Conservation (phyloP, 169 alveolate genomes). For the Plasmodium vivax region DNA sequence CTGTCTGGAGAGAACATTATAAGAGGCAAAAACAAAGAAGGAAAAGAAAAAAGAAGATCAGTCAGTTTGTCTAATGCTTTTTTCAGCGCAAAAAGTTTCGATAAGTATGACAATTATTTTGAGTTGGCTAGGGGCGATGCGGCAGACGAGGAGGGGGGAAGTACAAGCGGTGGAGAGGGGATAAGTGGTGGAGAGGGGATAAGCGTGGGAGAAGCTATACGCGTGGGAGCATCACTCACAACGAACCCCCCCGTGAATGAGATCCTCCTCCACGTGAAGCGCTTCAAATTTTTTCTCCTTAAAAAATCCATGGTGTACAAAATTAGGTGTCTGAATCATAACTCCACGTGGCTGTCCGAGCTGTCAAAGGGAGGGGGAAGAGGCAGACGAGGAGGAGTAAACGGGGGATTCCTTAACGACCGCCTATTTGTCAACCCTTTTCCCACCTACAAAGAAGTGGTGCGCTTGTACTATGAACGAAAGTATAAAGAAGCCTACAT, state of each 20-base stretch:
- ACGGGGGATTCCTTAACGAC: background rate
- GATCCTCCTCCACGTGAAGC: background rate
- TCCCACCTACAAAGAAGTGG: slow-evolving; percentile 9
- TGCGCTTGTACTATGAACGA: slow-evolving; percentile 1
- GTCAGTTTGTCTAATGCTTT: slow-evolving; percentile 26
- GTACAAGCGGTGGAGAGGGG: background rate
- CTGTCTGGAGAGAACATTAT: background rate
- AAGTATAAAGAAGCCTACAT: slow-evolving; percentile 62
- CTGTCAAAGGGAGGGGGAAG: slow-evolving; percentile 17
- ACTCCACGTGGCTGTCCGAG: slow-evolving; percentile 41
- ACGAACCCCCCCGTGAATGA: background rate
- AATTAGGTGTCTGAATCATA: slow-evolving; percentile 51
- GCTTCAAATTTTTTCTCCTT: slow-evolving; percentile 10
- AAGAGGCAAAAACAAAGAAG: background rate
- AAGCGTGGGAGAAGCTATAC: background rate
- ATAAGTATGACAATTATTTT: slow-evolving; percentile 3
- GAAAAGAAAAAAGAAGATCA: slow-evolving; percentile 33
- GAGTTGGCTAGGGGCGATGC: background rate
- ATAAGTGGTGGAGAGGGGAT: background rate
- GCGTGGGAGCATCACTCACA: background rate
- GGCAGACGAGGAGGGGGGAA: background rate
- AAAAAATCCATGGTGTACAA: slow-evolving; percentile 20
- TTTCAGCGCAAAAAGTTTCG: slow-evolving; percentile 17
- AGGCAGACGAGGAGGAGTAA: background rate
- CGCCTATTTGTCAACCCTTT: slow-evolving; percentile 2